These are phyloP conservation scores for Nigrospora oryzae DNA, from an alignment of 2,329 filamentous ascomycete genomes.

Conservation along the genomic window DNA sequence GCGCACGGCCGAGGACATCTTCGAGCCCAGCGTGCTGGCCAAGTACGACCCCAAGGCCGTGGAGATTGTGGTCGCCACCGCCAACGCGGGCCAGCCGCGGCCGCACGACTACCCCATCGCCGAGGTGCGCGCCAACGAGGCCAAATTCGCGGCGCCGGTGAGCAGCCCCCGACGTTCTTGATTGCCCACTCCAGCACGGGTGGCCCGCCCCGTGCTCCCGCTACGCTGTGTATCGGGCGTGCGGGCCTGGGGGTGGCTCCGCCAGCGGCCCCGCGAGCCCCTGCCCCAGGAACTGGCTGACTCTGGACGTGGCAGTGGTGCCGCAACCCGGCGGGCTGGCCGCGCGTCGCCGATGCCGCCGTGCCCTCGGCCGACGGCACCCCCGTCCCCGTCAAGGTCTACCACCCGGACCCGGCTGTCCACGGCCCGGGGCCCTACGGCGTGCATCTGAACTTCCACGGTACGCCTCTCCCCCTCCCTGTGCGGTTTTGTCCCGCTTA, in stretches of 20 bases:
- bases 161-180: too few species aligned
- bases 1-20: slow-evolving; percentile 13
- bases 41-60: slow-evolving; percentile 23
- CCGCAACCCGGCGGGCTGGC: slow-evolving; percentile 16
- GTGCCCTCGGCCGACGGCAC: slow-evolving; percentile 19
- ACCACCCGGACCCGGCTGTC: slow-evolving; percentile 19
- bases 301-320: too few species aligned
- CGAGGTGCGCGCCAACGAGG: slow-evolving; percentile 19
- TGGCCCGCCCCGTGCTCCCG: too few species aligned
- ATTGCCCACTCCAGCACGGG: too few species aligned
- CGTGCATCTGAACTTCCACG: slow-evolving; percentile 26
- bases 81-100: slow-evolving; percentile 10
- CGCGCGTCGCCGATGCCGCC: slow-evolving; percentile 16
- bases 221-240: too few species aligned
- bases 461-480: slow-evolving; percentile 5
- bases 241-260: too few species aligned
- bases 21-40: slow-evolving; percentile 14
- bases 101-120: slow-evolving; percentile 15
- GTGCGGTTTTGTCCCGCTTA: background rate
- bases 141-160: slow-evolving; percentile 13
- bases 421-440: slow-evolving; percentile 23
- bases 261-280: too few species aligned
- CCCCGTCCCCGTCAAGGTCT: slow-evolving; percentile 19
- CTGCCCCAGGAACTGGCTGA: too few species aligned
- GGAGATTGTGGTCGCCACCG: slow-evolving; percentile 12